phyloP scores from a whole-genome alignment of 2,329 filamentous ascomycete genomes.

The Calonectria multiphialidica region DNA sequence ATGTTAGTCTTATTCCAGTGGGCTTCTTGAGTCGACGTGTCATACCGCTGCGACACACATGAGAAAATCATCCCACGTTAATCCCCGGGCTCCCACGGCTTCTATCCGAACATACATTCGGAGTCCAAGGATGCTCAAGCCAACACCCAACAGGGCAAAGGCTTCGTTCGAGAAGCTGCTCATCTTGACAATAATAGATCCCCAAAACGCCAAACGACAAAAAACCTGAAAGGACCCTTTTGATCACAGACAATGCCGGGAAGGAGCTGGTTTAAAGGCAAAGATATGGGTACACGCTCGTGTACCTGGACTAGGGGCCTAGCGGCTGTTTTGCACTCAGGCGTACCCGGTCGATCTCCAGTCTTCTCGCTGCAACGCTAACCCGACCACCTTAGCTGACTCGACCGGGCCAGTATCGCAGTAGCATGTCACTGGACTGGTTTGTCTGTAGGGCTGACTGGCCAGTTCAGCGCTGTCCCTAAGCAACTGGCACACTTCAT shows the following conservation, averaged over 20 bases:
- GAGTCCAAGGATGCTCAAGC: slow-evolving; percentile 48
- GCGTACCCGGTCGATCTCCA: slow-evolving; percentile 1
- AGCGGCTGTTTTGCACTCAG: neutral
- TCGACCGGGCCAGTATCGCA: neutral
- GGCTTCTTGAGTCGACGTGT: slow-evolving; percentile 52
- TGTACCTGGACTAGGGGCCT: neutral
- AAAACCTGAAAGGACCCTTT: neutral
- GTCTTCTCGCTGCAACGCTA: neutral
- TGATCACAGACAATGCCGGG: neutral
- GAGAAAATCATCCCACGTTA: slow-evolving; percentile 52
- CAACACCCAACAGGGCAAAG: slow-evolving; percentile 51
- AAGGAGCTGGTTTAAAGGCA: slow-evolving; percentile 3
- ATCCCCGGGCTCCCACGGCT: slow-evolving; percentile 45
- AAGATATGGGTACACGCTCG: neutral
- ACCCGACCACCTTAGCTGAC: neutral
- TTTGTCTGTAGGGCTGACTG: neutral
- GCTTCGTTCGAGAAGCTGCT: slow-evolving; percentile 47
- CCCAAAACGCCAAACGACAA: neutral
- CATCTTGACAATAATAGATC: slow-evolving; percentile 20
- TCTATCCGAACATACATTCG: slow-evolving; percentile 51
- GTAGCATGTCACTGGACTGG: neutral
- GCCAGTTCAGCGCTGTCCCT: neutral
- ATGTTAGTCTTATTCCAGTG: slow-evolving; percentile 56
- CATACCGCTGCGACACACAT: slow-evolving; percentile 51
- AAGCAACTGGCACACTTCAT: neutral